Evolutionary conservation across 345 rosid species (phyloP).

Genomic region (Trapa incisa): DNA sequence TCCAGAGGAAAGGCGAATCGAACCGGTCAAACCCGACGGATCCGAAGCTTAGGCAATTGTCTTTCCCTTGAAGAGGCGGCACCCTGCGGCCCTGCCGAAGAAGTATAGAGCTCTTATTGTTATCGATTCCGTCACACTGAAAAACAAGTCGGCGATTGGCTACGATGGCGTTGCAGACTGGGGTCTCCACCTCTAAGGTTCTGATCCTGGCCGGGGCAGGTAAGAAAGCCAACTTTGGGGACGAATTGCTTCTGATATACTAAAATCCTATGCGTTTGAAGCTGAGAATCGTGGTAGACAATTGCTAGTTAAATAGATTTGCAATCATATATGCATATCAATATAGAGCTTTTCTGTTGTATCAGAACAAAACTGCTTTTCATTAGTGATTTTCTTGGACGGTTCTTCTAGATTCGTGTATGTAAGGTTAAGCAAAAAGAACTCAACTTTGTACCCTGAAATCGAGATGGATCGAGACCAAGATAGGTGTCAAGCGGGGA

Average conservation of each 20-base stretch:
- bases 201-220: constrained; percentile 83
- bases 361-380: background rate
- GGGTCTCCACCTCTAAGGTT: constrained; percentile 69
- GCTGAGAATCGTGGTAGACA: background rate
- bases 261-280: background rate
- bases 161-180: constrained; percentile 75
- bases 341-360: background rate
- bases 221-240: constrained; percentile 7
- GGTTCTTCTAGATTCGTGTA: background rate
- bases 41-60: background rate
- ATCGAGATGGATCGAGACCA: background rate
- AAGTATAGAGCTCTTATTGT: background rate
- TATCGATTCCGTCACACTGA: background rate
- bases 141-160: background rate
- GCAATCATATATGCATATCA: background rate
- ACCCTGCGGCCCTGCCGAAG: background rate
- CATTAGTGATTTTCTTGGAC: background rate
- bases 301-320: background rate
- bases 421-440: background rate
- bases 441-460: background rate
- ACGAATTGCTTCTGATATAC: background rate
- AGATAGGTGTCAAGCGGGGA: background rate
- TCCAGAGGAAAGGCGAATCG: no score
- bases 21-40: background rate
- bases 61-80: background rate